Evolutionary conservation across 306 rosid genomes (phyloP).

Genomic region (Casuarina equisetifolia): DNA sequence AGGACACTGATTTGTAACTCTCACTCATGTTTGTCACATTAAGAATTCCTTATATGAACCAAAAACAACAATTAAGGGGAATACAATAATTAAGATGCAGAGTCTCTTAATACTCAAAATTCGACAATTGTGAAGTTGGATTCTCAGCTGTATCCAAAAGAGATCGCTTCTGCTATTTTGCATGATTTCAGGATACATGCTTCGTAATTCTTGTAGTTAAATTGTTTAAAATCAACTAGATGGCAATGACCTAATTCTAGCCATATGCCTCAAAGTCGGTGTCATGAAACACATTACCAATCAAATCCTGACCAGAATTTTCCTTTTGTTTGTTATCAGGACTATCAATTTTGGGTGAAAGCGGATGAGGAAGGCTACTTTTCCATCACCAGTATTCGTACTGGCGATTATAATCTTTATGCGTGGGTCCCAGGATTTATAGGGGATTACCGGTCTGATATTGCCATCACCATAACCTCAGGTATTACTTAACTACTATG

Average conservation of each 20-base stretch:
- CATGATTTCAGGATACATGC: background rate
- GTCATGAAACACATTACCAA: background rate
- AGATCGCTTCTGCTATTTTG: background rate
- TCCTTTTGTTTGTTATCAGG: conserved; percentile 40
- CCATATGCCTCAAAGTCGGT: background rate
- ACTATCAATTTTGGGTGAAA: conserved; percentile 79
- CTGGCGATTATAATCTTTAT: conserved; percentile 59
- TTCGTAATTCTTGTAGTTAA: background rate
- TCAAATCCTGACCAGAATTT: background rate
- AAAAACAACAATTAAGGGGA: background rate
- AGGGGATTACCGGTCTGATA: conserved; percentile 69
- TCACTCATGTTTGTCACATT: background rate
- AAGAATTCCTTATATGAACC: background rate
- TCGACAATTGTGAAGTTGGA: background rate
- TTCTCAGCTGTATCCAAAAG: background rate
- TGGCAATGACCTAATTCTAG: background rate
- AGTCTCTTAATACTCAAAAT: background rate
- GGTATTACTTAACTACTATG: conserved; percentile 38
- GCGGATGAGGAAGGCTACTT: conserved; percentile 74
- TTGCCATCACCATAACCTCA: conserved; percentile 49
- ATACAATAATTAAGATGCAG: background rate
- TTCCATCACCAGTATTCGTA: conserved; percentile 45
- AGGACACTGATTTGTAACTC: background rate
- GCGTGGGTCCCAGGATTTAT: conserved; percentile 87
- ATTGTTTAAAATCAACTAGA: background rate